Base-by-base conservation (phyloP, 176 grass and related monocot genomes). In the Eremochloa ophiuroides region DNA sequence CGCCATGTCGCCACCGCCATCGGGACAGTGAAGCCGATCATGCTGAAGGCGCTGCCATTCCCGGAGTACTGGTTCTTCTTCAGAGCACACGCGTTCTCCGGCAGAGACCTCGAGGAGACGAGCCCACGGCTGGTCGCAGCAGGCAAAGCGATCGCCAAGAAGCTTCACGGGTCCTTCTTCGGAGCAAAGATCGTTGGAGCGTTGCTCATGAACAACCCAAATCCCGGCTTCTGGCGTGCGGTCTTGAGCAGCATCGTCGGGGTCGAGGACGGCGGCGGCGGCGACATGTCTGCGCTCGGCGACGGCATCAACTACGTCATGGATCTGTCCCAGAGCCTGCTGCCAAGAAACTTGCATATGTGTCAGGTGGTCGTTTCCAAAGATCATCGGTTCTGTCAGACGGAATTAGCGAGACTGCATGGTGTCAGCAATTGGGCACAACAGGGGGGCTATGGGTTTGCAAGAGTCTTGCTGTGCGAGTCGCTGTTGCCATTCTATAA, bases 381-480 rank as follows among this genome's bases (percentile, higher is more conserved):
- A 48, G 30, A n/a, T n/a, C n/a, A 67, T 8, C 15, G 22, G 13
- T 80, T 1, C 2, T 75, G 15, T 30, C 48, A 76, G 39, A 87
- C 48, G 10, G 50, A 61, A 14, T 15, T 69, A 1, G 27, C 50
- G 3, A 17, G 50, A 16, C 37, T 81, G 6, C 11, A 64, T 16
- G 30, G 71, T 40, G n/a, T 56, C 4, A 14, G 22, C 51, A 25
- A 4, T 1, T 8, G 27, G 53, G n/a, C 73, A 59, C 46, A 46
- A n/a, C n/a, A n/a, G n/a, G n/a, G n/a, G 55, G 5, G 12, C 4
- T 22, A 4, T 51, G 47, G 13, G 4, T 67, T 34, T 18, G 18
- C 23, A 22, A 48, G 12, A 23, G 62, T 82, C 7, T 20, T 81
- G 22, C 3, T 82, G 39, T 82, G 62, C 78, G 75, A 68, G 39